Evolutionary conservation across 169 alveolate species (phyloP).

Genomic region (Plasmodium knowlesi): DNA sequence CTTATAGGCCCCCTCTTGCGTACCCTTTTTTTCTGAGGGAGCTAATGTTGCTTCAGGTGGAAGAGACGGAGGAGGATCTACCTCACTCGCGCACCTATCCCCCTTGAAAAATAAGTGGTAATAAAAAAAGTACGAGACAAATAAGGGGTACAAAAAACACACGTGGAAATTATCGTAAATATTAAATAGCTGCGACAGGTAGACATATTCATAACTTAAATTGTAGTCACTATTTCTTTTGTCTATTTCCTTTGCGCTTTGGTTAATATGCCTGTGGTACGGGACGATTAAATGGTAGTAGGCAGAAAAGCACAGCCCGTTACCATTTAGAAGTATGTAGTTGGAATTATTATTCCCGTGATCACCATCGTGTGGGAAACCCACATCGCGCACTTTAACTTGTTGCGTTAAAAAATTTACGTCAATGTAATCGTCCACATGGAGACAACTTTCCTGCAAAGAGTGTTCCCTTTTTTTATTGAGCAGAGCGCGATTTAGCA

Average conservation of each 20-base stretch:
- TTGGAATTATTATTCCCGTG: neutral
- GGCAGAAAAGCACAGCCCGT: constrained; percentile 71
- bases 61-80: neutral
- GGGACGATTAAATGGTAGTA: constrained; percentile 67
- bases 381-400: constrained; percentile 37
- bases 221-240: constrained; percentile 2
- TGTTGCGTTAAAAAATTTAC: constrained; percentile 75
- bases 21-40: neutral
- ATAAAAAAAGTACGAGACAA: constrained; percentile 58
- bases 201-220: constrained; percentile 64
- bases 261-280: constrained; percentile 25
- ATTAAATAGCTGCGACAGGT: constrained; percentile 69
- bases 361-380: neutral
- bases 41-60: neutral
- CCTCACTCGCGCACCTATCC: neutral
- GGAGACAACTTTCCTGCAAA: constrained; percentile 18
- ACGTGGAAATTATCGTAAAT: constrained; percentile 70
- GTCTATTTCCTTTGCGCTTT: neutral
- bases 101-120: constrained; percentile 65
- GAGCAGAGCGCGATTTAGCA: constrained; percentile 5
- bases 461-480: constrained; percentile 7
- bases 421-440: constrained; percentile 52
- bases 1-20: constrained; percentile 2
- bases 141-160: constrained; percentile 71
- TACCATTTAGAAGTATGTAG: constrained; percentile 66